Evolutionary conservation across 139 green algal genomes (phyloP).

Genomic region (Chlorella sp.): DNA sequence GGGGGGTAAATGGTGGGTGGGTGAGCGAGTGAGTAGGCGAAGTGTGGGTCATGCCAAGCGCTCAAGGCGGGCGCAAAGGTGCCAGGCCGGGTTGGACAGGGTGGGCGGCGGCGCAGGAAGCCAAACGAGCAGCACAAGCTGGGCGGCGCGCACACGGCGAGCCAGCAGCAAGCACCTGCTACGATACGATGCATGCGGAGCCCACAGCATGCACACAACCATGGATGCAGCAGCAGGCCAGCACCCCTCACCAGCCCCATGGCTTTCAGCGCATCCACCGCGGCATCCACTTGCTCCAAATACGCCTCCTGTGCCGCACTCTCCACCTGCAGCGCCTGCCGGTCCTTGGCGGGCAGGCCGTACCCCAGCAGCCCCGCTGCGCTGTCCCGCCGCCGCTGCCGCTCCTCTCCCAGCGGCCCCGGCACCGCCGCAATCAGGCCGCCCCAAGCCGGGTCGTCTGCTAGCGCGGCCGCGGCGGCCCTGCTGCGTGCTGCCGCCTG

Average conservation of each 20-base stretch:
- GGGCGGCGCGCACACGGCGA: background rate
- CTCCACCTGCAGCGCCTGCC: conserved; percentile 24
- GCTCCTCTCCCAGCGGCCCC: background rate
- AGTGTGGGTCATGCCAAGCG: no score
- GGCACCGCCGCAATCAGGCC: background rate
- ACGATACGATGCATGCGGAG: no score
- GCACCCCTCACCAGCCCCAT: conserved; percentile 4
- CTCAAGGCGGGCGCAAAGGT: no score
- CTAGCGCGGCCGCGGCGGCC: background rate
- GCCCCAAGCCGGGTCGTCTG: background rate
- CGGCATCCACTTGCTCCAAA: conserved; percentile 15
- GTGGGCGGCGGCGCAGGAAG: background rate
- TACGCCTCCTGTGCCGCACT: conserved; percentile 11
- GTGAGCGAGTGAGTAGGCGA: background rate
- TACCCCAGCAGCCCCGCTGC: background rate
- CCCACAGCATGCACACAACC: no score
- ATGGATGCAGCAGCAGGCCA: background rate
- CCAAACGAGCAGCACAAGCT: background rate
- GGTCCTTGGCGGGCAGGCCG: conserved; percentile 12
- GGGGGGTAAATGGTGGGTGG: background rate
- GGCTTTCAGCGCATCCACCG: conserved; percentile 8
- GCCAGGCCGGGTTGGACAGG: background rate
- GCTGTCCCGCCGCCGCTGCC: background rate
- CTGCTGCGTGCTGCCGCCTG: background rate
- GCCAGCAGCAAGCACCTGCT: background rate